These are phyloP conservation scores for Physcomitrellopsis africana DNA, from an alignment of 225 moss, liverwort and hornwort species.

Conservation along the genomic window DNA sequence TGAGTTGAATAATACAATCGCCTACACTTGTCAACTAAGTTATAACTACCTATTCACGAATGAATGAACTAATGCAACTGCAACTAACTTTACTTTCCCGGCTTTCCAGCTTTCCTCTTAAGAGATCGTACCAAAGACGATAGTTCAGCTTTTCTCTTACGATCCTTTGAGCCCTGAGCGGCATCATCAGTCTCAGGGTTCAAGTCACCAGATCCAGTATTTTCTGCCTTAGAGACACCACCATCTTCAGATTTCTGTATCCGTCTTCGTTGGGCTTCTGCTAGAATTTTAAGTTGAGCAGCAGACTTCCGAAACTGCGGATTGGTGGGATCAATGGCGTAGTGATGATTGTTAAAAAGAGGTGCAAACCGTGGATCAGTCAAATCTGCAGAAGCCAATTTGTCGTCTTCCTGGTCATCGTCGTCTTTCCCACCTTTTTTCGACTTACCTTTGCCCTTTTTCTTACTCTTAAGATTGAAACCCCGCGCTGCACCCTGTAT, in stretches of 20 bases:
- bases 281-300: slow-evolving; percentile 60
- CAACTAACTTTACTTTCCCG: slow-evolving; percentile 23
- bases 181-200: slow-evolving; percentile 19
- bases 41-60: slow-evolving; percentile 34
- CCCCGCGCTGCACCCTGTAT: slow-evolving; percentile 61
- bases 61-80: slow-evolving; percentile 26
- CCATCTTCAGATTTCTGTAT: slow-evolving; percentile 42
- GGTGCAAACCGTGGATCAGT: slow-evolving; percentile 85
- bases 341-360: slow-evolving; percentile 78
- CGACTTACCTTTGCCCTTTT: slow-evolving; percentile 50
- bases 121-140: slow-evolving; percentile 78
- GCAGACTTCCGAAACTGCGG: slow-evolving; percentile 81
- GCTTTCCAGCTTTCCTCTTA: slow-evolving; percentile 68
- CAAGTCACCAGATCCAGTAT: slow-evolving; percentile 25
- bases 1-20: slow-evolving; percentile 18
- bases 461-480: slow-evolving; percentile 52
- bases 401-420: slow-evolving; percentile 54
- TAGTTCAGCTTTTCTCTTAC: slow-evolving; percentile 80
- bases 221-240: slow-evolving; percentile 21
- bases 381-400: slow-evolving; percentile 65
- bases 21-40: slow-evolving; percentile 25
- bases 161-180: slow-evolving; percentile 30
- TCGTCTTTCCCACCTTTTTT: slow-evolving; percentile 29
- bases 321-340: slow-evolving; percentile 92
- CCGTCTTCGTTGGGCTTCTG: slow-evolving; percentile 63